A percentile compares a stretch with the other conserved stretches of the same genome.
These are phyloP conservation scores for Pestalotiopsis sp. DNA, from an alignment of 2,329 filamentous ascomycete genomes.

Conservation along the genomic window DNA sequence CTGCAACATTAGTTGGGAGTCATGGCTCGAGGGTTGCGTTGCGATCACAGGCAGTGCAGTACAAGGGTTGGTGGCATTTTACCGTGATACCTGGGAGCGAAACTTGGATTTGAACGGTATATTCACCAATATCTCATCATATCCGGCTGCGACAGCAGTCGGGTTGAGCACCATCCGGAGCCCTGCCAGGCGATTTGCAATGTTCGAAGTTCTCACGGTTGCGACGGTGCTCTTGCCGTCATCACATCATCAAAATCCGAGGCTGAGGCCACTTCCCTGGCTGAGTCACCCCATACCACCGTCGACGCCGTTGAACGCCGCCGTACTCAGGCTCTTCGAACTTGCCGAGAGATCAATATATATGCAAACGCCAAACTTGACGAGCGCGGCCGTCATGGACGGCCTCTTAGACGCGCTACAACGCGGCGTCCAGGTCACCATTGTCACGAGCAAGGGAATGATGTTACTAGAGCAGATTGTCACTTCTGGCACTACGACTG, in stretches of 20 bases:
- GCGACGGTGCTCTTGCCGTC: slow-evolving; percentile 73
- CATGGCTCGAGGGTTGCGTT: slow-evolving; percentile 83
- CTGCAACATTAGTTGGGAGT: slow-evolving; percentile 85
- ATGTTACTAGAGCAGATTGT: slow-evolving; percentile 83
- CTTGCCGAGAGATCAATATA: slow-evolving; percentile 62
- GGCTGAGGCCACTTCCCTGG: slow-evolving; percentile 63
- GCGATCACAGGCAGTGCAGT: slow-evolving; percentile 67
- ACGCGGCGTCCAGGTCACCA: slow-evolving; percentile 68
- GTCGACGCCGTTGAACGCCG: slow-evolving; percentile 68
- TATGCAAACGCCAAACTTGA: slow-evolving; percentile 79
- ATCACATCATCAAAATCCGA: slow-evolving; percentile 69
- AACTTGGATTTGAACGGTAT: slow-evolving; percentile 19
- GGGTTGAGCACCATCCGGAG: slow-evolving; percentile 23
- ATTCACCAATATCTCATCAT: neutral
- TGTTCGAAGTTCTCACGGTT: slow-evolving; percentile 27
- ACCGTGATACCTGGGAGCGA: slow-evolving; percentile 67
- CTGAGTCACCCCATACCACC: slow-evolving; percentile 52
- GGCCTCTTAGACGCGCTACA: slow-evolving; percentile 62
- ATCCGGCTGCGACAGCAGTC: slow-evolving; percentile 3
- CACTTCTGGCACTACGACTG: slow-evolving; percentile 75
- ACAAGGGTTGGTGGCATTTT: slow-evolving; percentile 65
- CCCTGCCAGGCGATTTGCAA: slow-evolving; percentile 20
- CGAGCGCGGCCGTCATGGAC: slow-evolving; percentile 64
- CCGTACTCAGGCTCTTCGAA: slow-evolving; percentile 62
- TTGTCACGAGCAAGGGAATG: slow-evolving; percentile 69